Conservation (phyloP, 75 land plant species). For the Pseudotsuga menziesii region DNA sequence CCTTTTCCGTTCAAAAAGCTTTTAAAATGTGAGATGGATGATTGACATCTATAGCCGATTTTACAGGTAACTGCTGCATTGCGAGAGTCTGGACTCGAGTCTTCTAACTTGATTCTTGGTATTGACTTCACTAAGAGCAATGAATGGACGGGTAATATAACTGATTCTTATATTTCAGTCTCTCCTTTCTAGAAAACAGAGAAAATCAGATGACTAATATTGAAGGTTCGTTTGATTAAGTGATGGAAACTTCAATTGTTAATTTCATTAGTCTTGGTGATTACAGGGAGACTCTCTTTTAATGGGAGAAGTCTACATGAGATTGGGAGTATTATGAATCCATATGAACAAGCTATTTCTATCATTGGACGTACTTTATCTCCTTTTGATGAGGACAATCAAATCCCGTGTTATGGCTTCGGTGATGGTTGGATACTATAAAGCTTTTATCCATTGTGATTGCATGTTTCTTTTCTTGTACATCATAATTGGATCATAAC, state of each 20-base stretch:
- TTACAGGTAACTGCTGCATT: conserved; percentile 65
- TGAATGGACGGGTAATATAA: conserved; percentile 71
- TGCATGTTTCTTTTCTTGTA: not conserved
- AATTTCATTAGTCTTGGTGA: conserved; percentile 6
- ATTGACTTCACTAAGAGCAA: conserved; percentile 91
- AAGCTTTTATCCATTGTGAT: not conserved
- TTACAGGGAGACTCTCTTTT: conserved; percentile 63
- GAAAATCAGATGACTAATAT: not conserved
- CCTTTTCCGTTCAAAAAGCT: too few relatives aligned
- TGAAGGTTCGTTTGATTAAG: not conserved
- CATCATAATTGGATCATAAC: too few relatives aligned
- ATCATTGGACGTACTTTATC: conserved; percentile 77
- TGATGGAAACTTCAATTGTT: not conserved
- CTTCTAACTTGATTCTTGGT: conserved; percentile 77
- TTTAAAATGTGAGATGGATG: too few relatives aligned
- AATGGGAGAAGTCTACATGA: conserved; percentile 67
- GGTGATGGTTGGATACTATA: conserved; percentile 59
- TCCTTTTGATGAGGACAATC: conserved; percentile 83
- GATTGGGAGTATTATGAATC: conserved; percentile 48
- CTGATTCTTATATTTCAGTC: not conserved
- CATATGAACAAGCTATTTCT: conserved; percentile 88
- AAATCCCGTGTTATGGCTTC: conserved; percentile 92
- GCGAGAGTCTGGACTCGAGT: conserved; percentile 63
- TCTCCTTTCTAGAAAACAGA: not conserved
- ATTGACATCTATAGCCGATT: not conserved